A percentile compares a stretch with the other conserved stretches of the same genome.
phyloP scores from a whole-genome alignment of 352 stramenopile genomes.

The Globisporangium apiculatum region DNA sequence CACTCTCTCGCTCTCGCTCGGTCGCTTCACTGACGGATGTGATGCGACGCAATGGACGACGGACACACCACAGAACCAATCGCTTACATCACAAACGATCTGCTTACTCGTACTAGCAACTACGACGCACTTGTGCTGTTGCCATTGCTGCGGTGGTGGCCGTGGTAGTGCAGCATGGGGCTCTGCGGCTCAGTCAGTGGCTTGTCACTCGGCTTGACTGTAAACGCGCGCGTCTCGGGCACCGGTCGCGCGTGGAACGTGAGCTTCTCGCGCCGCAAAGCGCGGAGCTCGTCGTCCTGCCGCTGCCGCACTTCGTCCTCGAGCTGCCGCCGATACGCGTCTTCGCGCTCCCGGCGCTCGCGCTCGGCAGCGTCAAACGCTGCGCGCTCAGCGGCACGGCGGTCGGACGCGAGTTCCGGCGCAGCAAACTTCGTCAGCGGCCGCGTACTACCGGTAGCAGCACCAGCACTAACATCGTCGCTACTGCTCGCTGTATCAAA shows the following conservation, averaged over 20 bases:
- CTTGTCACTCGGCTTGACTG: conserved; percentile 34
- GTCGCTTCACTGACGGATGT: no score
- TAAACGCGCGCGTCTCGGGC: conserved; percentile 37
- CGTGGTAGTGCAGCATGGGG: conserved; percentile 27
- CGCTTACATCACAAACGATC: no score
- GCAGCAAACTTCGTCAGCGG: conserved; percentile 34
- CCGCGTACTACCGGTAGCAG: neutral
- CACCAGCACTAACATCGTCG: conserved; percentile 12
- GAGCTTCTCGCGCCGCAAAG: conserved; percentile 60
- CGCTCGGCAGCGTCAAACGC: conserved; percentile 65
- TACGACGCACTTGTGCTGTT: neutral
- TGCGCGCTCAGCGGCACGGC: conserved; percentile 50
- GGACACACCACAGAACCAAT: no score
- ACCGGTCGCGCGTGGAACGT: conserved; percentile 66
- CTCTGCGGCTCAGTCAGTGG: conserved; percentile 55
- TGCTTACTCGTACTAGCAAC: no score
- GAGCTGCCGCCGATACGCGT: conserved; percentile 46
- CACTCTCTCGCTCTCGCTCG: no score
- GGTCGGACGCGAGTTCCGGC: conserved; percentile 57
- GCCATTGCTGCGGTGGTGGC: neutral
- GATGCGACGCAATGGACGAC: no score
- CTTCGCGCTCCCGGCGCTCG: conserved; percentile 52
- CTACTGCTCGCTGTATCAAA: conserved; percentile 11
- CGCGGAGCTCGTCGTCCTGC: conserved; percentile 67
- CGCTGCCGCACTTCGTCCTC: conserved; percentile 40